Evolutionary conservation across 2,329 filamentous ascomycete species (phyloP), one percentile per base, ranked within the genome.

Genomic region (Grosmannia penicillata): DNA sequence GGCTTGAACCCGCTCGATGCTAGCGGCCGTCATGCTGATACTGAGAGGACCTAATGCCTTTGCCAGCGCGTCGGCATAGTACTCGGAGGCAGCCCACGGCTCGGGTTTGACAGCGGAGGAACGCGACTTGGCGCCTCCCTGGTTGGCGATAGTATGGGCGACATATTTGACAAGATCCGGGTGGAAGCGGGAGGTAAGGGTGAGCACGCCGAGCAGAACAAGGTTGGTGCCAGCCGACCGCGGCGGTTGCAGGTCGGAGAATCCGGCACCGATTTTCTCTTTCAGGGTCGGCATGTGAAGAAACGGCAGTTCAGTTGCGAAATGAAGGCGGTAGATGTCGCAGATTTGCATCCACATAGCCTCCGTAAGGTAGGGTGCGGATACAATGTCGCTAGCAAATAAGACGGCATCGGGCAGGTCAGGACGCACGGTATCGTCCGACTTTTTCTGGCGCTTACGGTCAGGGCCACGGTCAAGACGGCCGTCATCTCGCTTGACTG

Each of bases 241-340:
- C 48, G 24, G 33, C 26, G 61, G 51, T 31, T 50, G 51, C 17
- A 45, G 47, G 54, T 38, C 56, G 58, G 26, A 33, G 41, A 57
- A 58, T 43, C 58, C 59, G 45, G 57, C 56, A n/a, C 57, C 59
- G 44, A 70, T 58, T 40, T 61, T 63, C 43, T 67, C 63, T 47
- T 68, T 68, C 46, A 83, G 72, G 0, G 71, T 78, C 3, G 73
- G 68, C 6, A 77, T 61, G 51, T 84, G 79, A 8, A 85, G 54
- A 49, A 85, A 85, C 0, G 79, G 74, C 28, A 85, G 64, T 51
- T 84, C 79, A 1, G 78, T 75, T 0, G 75, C 75, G 52, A 78
- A 84, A 51, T 85, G 78, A 30, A 76, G 62, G 48, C 78, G 74
- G 54, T 78, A 84, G 22, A 82, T 72, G 47, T 73, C 72, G 48